Evolutionary conservation across 2,329 filamentous ascomycete species (phyloP).

Genomic region (Fusarium virguliforme): DNA sequence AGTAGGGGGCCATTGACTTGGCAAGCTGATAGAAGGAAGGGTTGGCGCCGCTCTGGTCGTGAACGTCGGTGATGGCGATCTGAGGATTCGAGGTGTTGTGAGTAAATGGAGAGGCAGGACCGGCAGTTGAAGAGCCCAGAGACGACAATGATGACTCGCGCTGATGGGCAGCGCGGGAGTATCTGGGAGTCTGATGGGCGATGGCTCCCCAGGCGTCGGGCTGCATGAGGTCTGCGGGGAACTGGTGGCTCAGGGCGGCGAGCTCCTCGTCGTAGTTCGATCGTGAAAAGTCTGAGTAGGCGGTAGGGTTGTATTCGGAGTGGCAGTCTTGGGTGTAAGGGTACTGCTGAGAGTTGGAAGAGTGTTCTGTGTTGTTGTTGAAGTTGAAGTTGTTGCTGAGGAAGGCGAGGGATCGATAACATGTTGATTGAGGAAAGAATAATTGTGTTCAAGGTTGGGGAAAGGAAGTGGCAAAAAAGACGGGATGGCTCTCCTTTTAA

Average conservation of each 20-base stretch:
- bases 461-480: slow-evolving; percentile 47
- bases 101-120: slow-evolving; percentile 73
- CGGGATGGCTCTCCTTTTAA: slow-evolving; percentile 50
- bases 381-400: slow-evolving; percentile 48
- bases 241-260: slow-evolving; percentile 47
- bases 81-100: slow-evolving; percentile 71
- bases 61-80: slow-evolving; percentile 68
- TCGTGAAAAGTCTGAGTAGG: slow-evolving; percentile 39
- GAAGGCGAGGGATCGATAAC: slow-evolving; percentile 52
- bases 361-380: slow-evolving; percentile 52
- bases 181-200: slow-evolving; percentile 59
- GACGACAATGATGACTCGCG: slow-evolving; percentile 75
- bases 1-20: slow-evolving; percentile 63
- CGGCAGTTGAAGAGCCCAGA: slow-evolving; percentile 70
- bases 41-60: slow-evolving; percentile 58
- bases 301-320: slow-evolving; percentile 39
- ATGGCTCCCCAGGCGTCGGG: slow-evolving; percentile 60
- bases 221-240: slow-evolving; percentile 58
- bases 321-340: slow-evolving; percentile 40
- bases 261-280: slow-evolving; percentile 49
- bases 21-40: slow-evolving; percentile 65
- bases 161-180: slow-evolving; percentile 65
- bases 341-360: slow-evolving; percentile 41
- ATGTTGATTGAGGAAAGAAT: slow-evolving; percentile 47
- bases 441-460: slow-evolving; percentile 46